Percentiles rank a stretch among this genome's conserved stretches.
phyloP scores from a whole-genome alignment of 208 protist species.

The Acanthamoeba royreba region DNA sequence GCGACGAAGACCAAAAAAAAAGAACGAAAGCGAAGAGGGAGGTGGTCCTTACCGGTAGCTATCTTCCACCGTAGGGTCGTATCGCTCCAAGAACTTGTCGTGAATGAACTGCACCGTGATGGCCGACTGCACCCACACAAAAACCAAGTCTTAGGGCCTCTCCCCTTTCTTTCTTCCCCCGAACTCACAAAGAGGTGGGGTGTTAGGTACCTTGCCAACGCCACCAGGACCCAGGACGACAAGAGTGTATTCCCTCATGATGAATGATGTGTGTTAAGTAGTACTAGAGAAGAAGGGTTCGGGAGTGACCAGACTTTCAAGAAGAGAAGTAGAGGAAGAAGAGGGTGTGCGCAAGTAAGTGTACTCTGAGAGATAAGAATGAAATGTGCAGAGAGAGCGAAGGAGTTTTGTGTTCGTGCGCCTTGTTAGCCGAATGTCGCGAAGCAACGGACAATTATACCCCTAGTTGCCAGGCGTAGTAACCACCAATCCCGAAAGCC shows the following conservation, averaged over 20 bases:
- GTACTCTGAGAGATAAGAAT: too few species aligned
- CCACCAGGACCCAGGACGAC: constrained; percentile 7
- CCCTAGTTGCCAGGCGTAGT: too few species aligned
- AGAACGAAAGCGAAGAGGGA: neutral
- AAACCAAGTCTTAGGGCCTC: neutral
- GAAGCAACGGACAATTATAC: too few species aligned
- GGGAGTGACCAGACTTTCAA: too few species aligned
- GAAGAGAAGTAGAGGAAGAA: too few species aligned
- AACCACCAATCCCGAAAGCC: too few species aligned
- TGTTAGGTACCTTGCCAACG: neutral
- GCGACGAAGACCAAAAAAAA: neutral
- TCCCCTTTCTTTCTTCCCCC: too few species aligned
- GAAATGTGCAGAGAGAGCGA: too few species aligned
- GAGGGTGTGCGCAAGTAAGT: too few species aligned
- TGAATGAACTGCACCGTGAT: constrained; percentile 31
- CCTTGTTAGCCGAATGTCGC: too few species aligned
- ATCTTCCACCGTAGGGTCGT: constrained; percentile 12
- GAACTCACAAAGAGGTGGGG: neutral
- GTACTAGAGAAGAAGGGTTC: too few species aligned
- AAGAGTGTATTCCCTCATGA: constrained; percentile 27
- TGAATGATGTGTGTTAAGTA: neutral
- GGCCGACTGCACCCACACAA: neutral
- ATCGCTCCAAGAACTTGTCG: neutral
- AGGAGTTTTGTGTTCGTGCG: too few species aligned
- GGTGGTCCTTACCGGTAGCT: neutral